A percentile compares a stretch with the other conserved stretches of the same genome.
Evolutionary conservation across 441 rosid species (phyloP).

Genomic region (Pelargonium exstipulatum): DNA sequence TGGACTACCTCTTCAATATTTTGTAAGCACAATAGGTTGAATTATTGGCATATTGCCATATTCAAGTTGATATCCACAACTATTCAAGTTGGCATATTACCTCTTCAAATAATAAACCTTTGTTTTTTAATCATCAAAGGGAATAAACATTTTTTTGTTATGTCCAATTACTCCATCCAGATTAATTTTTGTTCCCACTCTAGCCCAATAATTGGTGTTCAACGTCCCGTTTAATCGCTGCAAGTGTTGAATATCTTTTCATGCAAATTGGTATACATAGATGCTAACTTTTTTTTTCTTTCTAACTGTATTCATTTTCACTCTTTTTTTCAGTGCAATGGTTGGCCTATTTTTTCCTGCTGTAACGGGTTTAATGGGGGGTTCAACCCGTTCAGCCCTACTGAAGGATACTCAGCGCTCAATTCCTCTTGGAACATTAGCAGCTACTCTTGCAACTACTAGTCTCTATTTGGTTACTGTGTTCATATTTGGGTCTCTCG

Average conservation of each 20-base stretch:
- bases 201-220: no score
- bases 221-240: no score
- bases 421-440: conserved; percentile 88
- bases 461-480: conserved; percentile 66
- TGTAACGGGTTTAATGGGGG: conserved; percentile 98
- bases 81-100: no score
- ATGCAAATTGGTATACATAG: background rate
- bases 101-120: no score
- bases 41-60: background rate
- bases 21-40: background rate
- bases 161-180: no score
- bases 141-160: no score
- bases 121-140: no score
- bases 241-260: no score
- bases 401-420: conserved; percentile 97
- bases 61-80: background rate
- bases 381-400: conserved; percentile 94
- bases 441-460: conserved; percentile 87
- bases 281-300: conserved; percentile 8
- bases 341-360: conserved; percentile 99
- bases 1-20: background rate
- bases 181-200: no score
- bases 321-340: conserved; percentile 60
- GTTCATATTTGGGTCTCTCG: conserved; percentile 79
- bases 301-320: conserved; percentile 22